These are phyloP conservation scores for Scedosporium dehoogii DNA, from an alignment of 2,329 filamentous ascomycete species.

Conservation along the genomic window DNA sequence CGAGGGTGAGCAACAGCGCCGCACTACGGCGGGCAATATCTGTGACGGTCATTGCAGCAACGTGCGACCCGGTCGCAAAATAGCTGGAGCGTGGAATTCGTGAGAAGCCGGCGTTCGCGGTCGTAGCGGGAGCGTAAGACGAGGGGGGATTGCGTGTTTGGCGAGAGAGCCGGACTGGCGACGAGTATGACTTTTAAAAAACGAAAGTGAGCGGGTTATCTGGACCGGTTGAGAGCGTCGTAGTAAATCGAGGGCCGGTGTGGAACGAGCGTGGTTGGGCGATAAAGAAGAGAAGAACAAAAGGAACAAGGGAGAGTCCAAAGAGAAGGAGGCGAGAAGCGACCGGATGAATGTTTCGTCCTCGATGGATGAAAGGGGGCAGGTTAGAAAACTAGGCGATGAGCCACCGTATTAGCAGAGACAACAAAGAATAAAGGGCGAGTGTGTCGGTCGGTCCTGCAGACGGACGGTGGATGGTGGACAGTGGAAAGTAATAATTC, in stretches of 20 bases:
- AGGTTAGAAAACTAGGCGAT: neutral
- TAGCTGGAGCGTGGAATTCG: neutral
- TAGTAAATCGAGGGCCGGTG: neutral
- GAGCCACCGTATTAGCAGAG: neutral
- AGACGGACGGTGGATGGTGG: too few relatives aligned
- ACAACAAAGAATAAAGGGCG: neutral
- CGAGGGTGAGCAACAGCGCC: conserved; percentile 7
- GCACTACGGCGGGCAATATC: conserved; percentile 8
- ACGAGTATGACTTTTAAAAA: neutral
- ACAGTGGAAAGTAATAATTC: too few relatives aligned
- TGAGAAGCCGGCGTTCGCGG: neutral
- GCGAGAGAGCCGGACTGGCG: neutral
- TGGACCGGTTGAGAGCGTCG: too few relatives aligned
- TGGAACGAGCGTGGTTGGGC: conserved; percentile 1
- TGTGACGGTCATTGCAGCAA: neutral
- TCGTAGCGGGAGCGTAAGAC: neutral
- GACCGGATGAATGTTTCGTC: neutral
- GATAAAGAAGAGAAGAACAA: neutral
- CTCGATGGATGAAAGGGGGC: neutral
- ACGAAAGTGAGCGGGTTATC: neutral
- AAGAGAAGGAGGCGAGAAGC: neutral
- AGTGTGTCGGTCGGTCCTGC: too few relatives aligned
- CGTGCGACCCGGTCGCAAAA: neutral
- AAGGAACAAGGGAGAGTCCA: neutral
- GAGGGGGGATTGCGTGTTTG: neutral